Evolutionary conservation across 768 basidiomycete species (phyloP).

Genomic region (Lactifluus subvellereus): DNA sequence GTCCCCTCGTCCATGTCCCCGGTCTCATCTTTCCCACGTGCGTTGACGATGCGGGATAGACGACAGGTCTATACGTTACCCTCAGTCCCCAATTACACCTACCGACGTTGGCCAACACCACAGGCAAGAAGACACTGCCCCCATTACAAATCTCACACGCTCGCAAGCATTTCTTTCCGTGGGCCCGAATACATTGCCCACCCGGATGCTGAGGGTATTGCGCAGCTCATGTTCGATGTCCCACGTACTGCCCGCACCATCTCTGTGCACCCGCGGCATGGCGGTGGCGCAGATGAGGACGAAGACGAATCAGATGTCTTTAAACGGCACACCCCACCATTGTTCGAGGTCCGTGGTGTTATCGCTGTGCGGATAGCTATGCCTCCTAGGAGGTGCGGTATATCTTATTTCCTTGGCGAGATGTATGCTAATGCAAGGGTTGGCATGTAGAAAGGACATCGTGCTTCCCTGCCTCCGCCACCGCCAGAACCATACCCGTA

Average conservation of each 20-base stretch:
- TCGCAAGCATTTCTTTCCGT: constrained; percentile 63
- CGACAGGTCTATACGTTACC: constrained; percentile 56
- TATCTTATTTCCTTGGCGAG: background rate
- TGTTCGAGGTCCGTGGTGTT: constrained; percentile 66
- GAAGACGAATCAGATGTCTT: constrained; percentile 29
- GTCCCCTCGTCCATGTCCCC: background rate
- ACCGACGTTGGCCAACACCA: constrained; percentile 31
- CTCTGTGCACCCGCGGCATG: constrained; percentile 54
- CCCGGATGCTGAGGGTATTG: constrained; percentile 72
- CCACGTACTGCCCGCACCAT: constrained; percentile 60
- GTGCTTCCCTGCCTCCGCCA: constrained; percentile 44
- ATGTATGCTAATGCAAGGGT: constrained; percentile 4
- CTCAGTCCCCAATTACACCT: constrained; percentile 58
- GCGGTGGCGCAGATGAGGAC: constrained; percentile 38
- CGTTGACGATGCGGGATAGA: constrained; percentile 39
- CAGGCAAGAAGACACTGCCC: constrained; percentile 36
- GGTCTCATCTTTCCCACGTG: background rate
- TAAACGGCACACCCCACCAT: constrained; percentile 25
- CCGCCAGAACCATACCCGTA: constrained; percentile 23
- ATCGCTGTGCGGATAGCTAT: constrained; percentile 61
- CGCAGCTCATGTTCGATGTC: constrained; percentile 75
- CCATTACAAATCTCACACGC: constrained; percentile 53
- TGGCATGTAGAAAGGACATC: constrained; percentile 57
- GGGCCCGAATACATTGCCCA: constrained; percentile 70
- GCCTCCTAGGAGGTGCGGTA: constrained; percentile 60